A percentile compares a stretch with the other conserved stretches of the same genome.
These are phyloP conservation scores for Trametes villosa DNA, from an alignment of 768 basidiomycete genomes.

Conservation along the genomic window DNA sequence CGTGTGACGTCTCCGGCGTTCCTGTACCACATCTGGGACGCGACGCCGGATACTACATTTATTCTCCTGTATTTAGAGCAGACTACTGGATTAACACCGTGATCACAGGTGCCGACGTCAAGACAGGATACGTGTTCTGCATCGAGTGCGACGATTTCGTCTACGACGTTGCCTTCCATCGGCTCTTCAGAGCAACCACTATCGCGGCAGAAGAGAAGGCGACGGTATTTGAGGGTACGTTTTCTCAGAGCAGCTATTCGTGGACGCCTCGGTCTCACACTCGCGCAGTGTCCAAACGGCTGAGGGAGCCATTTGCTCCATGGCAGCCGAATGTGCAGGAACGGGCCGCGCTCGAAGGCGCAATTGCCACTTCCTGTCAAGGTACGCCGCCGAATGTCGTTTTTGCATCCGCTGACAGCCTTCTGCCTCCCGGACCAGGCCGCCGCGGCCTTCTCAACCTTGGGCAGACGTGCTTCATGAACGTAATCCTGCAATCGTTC, in stretches of 20 bases:
- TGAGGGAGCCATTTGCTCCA: constrained; percentile 51
- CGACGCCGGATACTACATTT: neutral
- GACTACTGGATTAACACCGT: neutral
- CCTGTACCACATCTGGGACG: neutral
- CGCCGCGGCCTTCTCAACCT: constrained; percentile 87
- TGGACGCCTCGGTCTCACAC: constrained; percentile 19
- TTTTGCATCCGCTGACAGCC: neutral
- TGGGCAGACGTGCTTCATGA: constrained; percentile 93
- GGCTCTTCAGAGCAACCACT: constrained; percentile 46
- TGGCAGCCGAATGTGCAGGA: constrained; percentile 54
- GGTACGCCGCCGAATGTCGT: constrained; percentile 44
- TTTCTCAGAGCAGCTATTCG: neutral
- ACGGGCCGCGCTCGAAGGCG: constrained; percentile 49
- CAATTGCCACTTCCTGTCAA: constrained; percentile 69
- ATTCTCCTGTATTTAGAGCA: neutral
- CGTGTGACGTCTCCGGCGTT: neutral
- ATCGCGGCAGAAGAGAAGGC: constrained; percentile 63
- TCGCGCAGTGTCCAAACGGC: constrained; percentile 40
- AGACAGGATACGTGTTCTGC: constrained; percentile 79
- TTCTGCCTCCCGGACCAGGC: constrained; percentile 43
- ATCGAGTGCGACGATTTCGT: constrained; percentile 75
- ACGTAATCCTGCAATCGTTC: constrained; percentile 87
- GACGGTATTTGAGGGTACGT: constrained; percentile 61
- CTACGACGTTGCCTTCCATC: constrained; percentile 58
- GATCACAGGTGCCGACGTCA: constrained; percentile 67